Evolutionary conservation across 2,329 filamentous ascomycete species (phyloP), one percentile per base, ranked within the genome.

Genomic region (Colletotrichum tropicale): DNA sequence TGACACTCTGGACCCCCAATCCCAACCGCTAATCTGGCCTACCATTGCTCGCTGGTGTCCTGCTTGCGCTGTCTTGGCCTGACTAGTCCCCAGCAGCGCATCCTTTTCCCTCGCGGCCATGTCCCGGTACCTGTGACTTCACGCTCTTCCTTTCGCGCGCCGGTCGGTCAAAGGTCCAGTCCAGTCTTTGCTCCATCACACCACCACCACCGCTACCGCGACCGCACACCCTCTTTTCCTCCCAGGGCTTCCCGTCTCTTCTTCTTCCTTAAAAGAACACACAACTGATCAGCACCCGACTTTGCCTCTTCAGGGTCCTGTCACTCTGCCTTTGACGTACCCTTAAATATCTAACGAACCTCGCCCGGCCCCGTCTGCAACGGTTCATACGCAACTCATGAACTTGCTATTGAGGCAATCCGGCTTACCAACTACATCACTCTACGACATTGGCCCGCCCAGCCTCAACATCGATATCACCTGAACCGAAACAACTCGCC

Each of bases 371-470:
- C 75, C 62, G 69, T 75, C 74, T 66, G 28, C 64, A 68, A 58
- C 56, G 30, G 26, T 26, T 66, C 65, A 43, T 62, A 16, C 30
- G 38, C 70, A 61, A 66, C 82, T 81, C 78, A 87, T 86, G 85
- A 84, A 78, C 81, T 85, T 82, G 85, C 81, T 87, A 87, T 80
- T 87, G 83, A 87, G 82, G 85, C 79, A 72, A 71, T 48, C 68
- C 32, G n/a, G 26, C 36, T 24, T 34, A 65, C 43, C 52, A 55
- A 38, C n/a, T 70, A 24, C 26, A 66, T 13, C 65, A n/a, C 34
- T 36, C 21, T 66, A 79, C 70, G 78, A 79, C 78, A 77, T 79
- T 71, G 79, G 80, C 81, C 78, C 81, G 79, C 80, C 66, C 77
- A 62, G 28, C 68, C 55, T 56, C 52, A 66, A 61, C 58, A 71